phyloP scores from a whole-genome alignment of 192 early-diverging fungal genomes.

The Glomus cerebriforme region DNA sequence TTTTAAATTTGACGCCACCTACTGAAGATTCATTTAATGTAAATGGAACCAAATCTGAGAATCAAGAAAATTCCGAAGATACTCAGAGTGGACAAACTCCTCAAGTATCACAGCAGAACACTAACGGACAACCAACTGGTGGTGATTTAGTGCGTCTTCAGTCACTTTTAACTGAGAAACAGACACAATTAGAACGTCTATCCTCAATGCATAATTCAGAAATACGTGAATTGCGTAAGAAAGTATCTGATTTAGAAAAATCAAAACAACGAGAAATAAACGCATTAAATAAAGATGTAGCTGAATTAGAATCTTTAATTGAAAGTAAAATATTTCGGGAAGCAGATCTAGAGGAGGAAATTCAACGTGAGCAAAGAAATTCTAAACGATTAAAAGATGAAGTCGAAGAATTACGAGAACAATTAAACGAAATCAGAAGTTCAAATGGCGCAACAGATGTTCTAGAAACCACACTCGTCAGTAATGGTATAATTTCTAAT shows the following conservation, averaged over 20 bases:
- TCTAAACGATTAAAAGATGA: constrained; percentile 46
- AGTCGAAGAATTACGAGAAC: constrained; percentile 54
- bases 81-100: not conserved
- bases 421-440: constrained; percentile 47
- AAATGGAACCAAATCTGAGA: not conserved
- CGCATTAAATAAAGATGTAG: constrained; percentile 64
- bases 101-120: constrained; percentile 5
- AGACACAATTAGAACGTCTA: constrained; percentile 50
- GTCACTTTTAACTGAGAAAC: constrained; percentile 43
- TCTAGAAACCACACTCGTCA: not conserved
- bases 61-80: constrained; percentile 28
- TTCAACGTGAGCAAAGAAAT: constrained; percentile 50
- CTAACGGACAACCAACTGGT: constrained; percentile 17
- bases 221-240: constrained; percentile 50
- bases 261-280: constrained; percentile 63
- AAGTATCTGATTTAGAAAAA: constrained; percentile 56
- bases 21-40: not conserved
- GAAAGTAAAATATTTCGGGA: constrained; percentile 78
- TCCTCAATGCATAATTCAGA: constrained; percentile 53
- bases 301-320: constrained; percentile 65
- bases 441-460: not conserved
- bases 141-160: constrained; percentile 41
- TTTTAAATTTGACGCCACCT: not conserved
- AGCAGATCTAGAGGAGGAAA: constrained; percentile 63
- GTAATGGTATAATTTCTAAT: not conserved